Evolutionary conservation across 2,329 filamentous ascomycete genomes (phyloP), one percentile per base, ranked within the genome.

Genomic region (Metarhizium brunneum): DNA sequence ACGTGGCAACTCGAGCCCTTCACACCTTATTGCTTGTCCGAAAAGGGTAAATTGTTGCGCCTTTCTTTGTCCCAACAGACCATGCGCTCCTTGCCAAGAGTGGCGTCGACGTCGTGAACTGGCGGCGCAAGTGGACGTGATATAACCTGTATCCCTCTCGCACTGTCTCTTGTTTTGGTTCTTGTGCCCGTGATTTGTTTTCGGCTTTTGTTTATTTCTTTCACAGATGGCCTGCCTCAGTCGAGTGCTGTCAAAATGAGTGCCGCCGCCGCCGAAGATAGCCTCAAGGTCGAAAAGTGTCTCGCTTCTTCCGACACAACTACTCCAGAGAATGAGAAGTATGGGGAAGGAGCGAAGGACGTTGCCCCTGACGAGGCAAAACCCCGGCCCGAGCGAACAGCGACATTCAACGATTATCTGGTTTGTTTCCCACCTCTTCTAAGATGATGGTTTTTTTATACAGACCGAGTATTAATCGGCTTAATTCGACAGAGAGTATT

Each of bases 321-420:
- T 35, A 32, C 13, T 18, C n/a, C 35, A 16, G 38, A 42, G 4
- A 43, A 43, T 42, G 47, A 56, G 45, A 55, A 55, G 25, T n/a
- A 20, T 8, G 30, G 47, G 40, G 29, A 53, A 16, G 36, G 29
- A 10, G 8, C 29, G 8, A 29, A 5, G 11, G 49, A 51, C 32
- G 18, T 2, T 35, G 18, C 14, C 14, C 29, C 29, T 8, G 32
- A 32, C 14, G 53, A 54, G 20, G 18, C 50, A 11, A 54, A 54
- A 35, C 32, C 53, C 20, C 56, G 56, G 25, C 56, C 54, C 18
- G 52, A 78, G 62, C 69, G 77, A 55, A 73, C 76, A 55, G 75
- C 77, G 0, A 63, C 58, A 2, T 66, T 77, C 53, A 65, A 68
- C 13, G 78, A 81, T 64, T 80, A 78, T 60, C 50, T 75, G 56